Evolutionary conservation across 495 filamentous ascomycete species (phyloP).

Genomic region (Sordaria brevicollis): DNA sequence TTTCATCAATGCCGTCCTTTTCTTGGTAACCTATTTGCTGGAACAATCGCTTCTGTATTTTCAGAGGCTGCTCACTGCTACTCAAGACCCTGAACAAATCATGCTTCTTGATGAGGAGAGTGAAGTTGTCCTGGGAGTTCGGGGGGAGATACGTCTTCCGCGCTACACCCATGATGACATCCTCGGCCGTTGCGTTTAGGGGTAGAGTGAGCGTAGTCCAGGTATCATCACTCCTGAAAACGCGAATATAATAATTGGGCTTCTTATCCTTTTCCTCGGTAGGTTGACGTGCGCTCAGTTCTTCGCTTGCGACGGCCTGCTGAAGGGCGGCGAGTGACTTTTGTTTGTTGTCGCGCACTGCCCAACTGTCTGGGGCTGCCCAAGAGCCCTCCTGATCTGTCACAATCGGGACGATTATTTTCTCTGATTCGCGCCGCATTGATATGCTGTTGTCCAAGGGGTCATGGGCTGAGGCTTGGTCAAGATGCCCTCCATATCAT

Average conservation of each 20-base stretch:
- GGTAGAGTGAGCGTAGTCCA: constrained; percentile 81
- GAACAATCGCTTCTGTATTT: constrained; percentile 86
- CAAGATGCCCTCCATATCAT: constrained; percentile 76
- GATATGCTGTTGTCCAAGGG: constrained; percentile 50
- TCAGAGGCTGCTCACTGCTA: constrained; percentile 68
- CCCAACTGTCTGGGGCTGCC: constrained; percentile 93
- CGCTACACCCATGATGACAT: constrained; percentile 73
- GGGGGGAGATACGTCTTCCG: constrained; percentile 89
- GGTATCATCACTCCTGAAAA: constrained; percentile 86
- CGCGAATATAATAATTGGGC: constrained; percentile 77
- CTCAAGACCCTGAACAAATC: constrained; percentile 76
- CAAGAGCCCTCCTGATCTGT: constrained; percentile 42
- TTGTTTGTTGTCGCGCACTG: constrained; percentile 62
- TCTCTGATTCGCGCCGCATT: constrained; percentile 41
- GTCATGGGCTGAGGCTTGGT: constrained; percentile 50
- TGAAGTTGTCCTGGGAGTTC: constrained; percentile 72
- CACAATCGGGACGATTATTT: constrained; percentile 16
- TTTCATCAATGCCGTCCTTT: constrained; percentile 79
- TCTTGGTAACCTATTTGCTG: constrained; percentile 89
- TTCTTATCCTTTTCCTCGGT: constrained; percentile 45
- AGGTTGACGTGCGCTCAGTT: constrained; percentile 38
- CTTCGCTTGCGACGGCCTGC: constrained; percentile 54
- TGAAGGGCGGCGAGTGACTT: constrained; percentile 14
- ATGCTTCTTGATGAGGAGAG: constrained; percentile 89
- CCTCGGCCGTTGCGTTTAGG: constrained; percentile 71